Conservation (phyloP, 768 basidiomycete genomes). For the Xerocomus brunneocitrinus region DNA sequence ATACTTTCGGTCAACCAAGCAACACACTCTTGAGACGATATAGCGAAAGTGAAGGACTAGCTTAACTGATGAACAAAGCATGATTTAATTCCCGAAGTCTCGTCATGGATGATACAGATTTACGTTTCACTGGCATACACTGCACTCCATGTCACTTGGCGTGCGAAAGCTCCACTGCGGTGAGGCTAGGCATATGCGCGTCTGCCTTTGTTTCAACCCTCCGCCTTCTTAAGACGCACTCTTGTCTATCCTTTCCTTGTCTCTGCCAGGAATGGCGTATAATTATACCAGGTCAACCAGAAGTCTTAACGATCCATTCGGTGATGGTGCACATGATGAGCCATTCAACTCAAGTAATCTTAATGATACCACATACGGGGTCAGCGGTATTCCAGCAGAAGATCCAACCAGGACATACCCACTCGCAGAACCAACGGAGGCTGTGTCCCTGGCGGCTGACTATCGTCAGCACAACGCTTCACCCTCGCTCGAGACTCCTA, state of each 20-base stretch:
- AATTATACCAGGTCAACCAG: constrained; percentile 7
- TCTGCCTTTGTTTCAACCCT: not conserved
- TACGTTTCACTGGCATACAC: too few species aligned
- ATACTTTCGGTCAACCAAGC: constrained; percentile 39
- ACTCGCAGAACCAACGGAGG: constrained; percentile 15
- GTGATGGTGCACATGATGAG: constrained; percentile 20
- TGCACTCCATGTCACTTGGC: constrained; percentile 2
- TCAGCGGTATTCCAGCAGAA: constrained; percentile 17
- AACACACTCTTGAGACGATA: constrained; percentile 36
- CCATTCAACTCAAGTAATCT: constrained; percentile 16
- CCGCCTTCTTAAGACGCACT: not conserved
- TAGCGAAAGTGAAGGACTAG: constrained; percentile 32
- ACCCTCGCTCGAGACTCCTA: constrained; percentile 11
- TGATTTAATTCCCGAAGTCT: too few species aligned
- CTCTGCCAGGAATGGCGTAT: constrained; percentile 26
- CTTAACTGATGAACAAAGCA: too few species aligned
- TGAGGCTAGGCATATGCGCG: not conserved
- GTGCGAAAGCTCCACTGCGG: constrained; percentile 16
- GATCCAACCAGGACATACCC: constrained; percentile 8
- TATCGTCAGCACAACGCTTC: constrained; percentile 21
- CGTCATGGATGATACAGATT: too few species aligned
- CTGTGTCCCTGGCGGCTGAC: constrained; percentile 24
- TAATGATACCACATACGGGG: constrained; percentile 14
- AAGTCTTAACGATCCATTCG: constrained; percentile 24
- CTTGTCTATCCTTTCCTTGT: constrained; percentile 12